A percentile compares a stretch with the other conserved stretches of the same genome.
Conservation (phyloP, 2,329 filamentous ascomycete genomes). For the Phialocephala subalpina region DNA sequence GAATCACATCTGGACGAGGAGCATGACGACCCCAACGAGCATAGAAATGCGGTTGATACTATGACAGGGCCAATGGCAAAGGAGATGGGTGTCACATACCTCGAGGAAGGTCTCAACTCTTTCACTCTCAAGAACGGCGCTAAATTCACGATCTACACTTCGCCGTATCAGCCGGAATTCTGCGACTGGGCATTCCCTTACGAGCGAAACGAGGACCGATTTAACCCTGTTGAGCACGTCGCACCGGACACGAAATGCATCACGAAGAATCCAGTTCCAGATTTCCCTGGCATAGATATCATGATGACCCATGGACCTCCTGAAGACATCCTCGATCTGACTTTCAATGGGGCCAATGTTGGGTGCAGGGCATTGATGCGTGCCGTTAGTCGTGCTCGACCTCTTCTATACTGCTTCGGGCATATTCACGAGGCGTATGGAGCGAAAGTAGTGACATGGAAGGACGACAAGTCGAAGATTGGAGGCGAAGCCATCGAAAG, state of each 20-base stretch:
- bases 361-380: slow-evolving; percentile 63
- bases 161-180: slow-evolving; percentile 45
- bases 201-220: slow-evolving; percentile 39
- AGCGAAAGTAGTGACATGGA: slow-evolving; percentile 61
- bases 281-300: slow-evolving; percentile 52
- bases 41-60: slow-evolving; percentile 30
- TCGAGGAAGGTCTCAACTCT: slow-evolving; percentile 43
- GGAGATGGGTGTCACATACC: slow-evolving; percentile 41
- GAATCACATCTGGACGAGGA: slow-evolving; percentile 22
- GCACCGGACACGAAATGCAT: slow-evolving; percentile 30
- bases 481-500: slow-evolving; percentile 32
- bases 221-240: slow-evolving; percentile 33
- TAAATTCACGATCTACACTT: slow-evolving; percentile 43
- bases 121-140: slow-evolving; percentile 43
- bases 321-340: slow-evolving; percentile 54
- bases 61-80: slow-evolving; percentile 37
- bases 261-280: slow-evolving; percentile 32
- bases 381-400: slow-evolving; percentile 58
- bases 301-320: slow-evolving; percentile 70
- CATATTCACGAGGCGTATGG: slow-evolving; percentile 67
- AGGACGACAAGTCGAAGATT: slow-evolving; percentile 35
- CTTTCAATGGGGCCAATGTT: slow-evolving; percentile 31
- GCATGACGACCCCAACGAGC: slow-evolving; percentile 29
- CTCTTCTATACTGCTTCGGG: slow-evolving; percentile 66
- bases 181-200: slow-evolving; percentile 44